Evolutionary conservation across 2,329 filamentous ascomycete genomes (phyloP).

Genomic region (Penicillium vulpinum): DNA sequence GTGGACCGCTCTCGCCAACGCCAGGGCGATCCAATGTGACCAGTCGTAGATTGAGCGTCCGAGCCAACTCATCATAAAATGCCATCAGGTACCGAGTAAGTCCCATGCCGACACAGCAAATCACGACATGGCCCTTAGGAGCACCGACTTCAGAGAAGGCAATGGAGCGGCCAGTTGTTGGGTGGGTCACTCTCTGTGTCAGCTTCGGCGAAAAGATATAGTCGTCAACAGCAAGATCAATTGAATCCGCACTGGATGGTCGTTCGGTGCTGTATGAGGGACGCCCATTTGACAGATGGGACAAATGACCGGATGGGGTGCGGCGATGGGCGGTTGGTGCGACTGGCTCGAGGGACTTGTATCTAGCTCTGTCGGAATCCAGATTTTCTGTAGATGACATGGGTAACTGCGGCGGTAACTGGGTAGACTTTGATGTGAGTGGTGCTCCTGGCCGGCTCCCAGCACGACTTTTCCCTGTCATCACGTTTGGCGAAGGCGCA

Average conservation of each 20-base stretch:
- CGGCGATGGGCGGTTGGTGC: conserved; percentile 38
- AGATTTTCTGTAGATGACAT: conserved; percentile 33
- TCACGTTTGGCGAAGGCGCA: conserved; percentile 68
- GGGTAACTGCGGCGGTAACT: conserved; percentile 25
- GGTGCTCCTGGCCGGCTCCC: conserved; percentile 29
- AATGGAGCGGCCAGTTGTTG: conserved; percentile 81
- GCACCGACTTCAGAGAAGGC: conserved; percentile 97
- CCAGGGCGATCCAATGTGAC: conserved; percentile 94
- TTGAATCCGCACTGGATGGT: conserved; percentile 76
- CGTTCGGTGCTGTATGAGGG: conserved; percentile 64
- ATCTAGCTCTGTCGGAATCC: conserved; percentile 31
- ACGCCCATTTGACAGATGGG: conserved; percentile 41
- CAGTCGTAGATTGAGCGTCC: conserved; percentile 81
- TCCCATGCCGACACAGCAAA: conserved; percentile 98
- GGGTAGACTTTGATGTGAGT: conserved; percentile 29
- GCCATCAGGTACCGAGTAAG: conserved; percentile 92
- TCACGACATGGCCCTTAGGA: conserved; percentile 83
- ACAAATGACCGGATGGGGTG: conserved; percentile 39
- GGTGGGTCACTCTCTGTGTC: conserved; percentile 84
- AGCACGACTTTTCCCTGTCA: conserved; percentile 56
- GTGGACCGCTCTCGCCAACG: conserved; percentile 86
- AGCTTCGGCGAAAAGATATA: conserved; percentile 82
- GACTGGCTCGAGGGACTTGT: conserved; percentile 31
- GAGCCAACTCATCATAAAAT: conserved; percentile 93
- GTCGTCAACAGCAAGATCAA: conserved; percentile 82